Base-by-base conservation (phyloP, 345 rosid species). In the Bruguiera parviflora region DNA sequence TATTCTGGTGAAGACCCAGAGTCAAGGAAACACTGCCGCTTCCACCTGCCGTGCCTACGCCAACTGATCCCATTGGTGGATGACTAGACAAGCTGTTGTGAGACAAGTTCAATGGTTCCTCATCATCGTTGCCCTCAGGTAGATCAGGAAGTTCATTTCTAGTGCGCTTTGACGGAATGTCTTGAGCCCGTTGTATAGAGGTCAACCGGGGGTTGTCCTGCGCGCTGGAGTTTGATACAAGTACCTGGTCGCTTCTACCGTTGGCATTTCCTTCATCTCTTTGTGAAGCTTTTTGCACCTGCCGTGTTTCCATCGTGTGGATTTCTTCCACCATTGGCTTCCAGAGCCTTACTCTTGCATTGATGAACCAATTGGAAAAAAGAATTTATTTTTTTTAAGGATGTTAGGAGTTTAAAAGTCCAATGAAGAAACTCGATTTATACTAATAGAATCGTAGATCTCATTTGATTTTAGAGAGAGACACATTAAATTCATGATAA, bases 321-420 rank as follows among this genome's bases (percentile, higher is more conserved):
- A 92, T 89, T 81, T 92, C 97, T 80, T 92, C 97, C 51, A 92
- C 97, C 97, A 92, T 88, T 9, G 97, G 97, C 81, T 92, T 92
- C 97, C 97, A 92, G 64, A 92, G 86, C 86, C 97, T 83, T 65
- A 92, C 97, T 72, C 97, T 76, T 22, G 97, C 97, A 79, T 89
- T 89, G 47, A 92, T 92, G 74, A 92, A 92, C 96, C 97, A 92
- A 64, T 92, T 92, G 0, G 97, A 92, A 55, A 91, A n/a, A n/a
- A n/a, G 10, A 33, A 33, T 33, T 33, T 33, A 0, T 31, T 33
- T 33, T 7, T 33, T 33, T 33, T 7, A 33, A 33, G 6, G 2
- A 8, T 33, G 2, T 8, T 33, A 8, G 10, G 7, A 2, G 9
- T 33, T 33, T 33, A 7, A 33, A 33, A 33, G 9, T 33, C 2